Base-by-base conservation (phyloP, 305 asterid species). In the Fraxinus platypoda region DNA sequence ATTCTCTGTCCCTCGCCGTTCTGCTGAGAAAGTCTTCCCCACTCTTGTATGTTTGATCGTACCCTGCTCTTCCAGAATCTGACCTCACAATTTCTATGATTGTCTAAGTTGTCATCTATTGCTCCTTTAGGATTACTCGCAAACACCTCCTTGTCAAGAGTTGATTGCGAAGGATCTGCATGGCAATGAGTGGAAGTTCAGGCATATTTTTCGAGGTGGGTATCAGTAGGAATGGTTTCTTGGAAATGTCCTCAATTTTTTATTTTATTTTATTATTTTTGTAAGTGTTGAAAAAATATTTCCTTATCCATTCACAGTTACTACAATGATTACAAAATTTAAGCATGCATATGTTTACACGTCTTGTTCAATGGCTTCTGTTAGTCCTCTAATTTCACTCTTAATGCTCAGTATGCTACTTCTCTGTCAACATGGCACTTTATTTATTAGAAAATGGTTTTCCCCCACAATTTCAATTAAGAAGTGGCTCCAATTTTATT, bases 11-110 rank as follows among this genome's bases (percentile, higher is more conserved):
- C 99, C 99, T 83, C 97, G 99, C 43, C 91, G 99, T 84, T 95
- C 99, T 41, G 99, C 99, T 75, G 99, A 95, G 87, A 95, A 95
- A 94, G 98, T 95, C 78, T 95, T 95, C 28, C 99, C 99, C 81
- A 93, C 99, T 81, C 98, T 95, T 81, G 99, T 95, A 85, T 34
- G 98, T 88, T 62, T 80, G 82, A 59, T 83, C 25, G 38, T 21
- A 71, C 77, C 54, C 74, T 70, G 15, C 59, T 77, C 77, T 35
- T 68, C 19, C 54, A 66, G 66, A 66, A 35, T 68, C 19, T 75
- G 35, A 23, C 26, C 70, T 70, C 64, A 66, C 79, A 46, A 8
- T 30, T 8, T 33, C 59, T 74, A 70, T 82, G 4, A 17, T 82
- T 85, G 23, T 77, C 80, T 57, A 52, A 37, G 54, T 66, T 77